These are phyloP conservation scores for Phaeosphaeriaceae sp. DNA, from an alignment of 2,329 filamentous ascomycete genomes.

Conservation along the genomic window DNA sequence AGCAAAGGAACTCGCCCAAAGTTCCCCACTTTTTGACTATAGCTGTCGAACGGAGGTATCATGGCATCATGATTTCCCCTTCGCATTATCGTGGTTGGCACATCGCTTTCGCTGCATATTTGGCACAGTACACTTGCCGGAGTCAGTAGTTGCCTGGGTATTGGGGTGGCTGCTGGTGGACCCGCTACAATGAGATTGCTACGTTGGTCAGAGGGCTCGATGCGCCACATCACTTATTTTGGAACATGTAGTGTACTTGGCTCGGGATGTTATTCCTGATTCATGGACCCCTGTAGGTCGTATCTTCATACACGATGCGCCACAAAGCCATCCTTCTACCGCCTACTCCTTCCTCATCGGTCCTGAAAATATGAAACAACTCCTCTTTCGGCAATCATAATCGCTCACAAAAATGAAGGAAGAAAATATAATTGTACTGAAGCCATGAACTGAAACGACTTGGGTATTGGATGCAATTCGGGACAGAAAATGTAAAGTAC, in stretches of 20 bases:
- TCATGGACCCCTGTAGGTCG: constrained; percentile 28
- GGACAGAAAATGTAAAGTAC: constrained; percentile 17
- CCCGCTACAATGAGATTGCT: constrained; percentile 8
- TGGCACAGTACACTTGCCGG: no score
- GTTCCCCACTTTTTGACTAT: constrained; percentile 1
- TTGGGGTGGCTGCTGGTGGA: neutral
- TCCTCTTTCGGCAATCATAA: constrained; percentile 20
- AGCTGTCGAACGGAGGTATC: constrained; percentile 1
- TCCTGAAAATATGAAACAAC: constrained; percentile 35
- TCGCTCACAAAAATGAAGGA: constrained; percentile 16
- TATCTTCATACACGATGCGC: constrained; percentile 32
- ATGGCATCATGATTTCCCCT: neutral
- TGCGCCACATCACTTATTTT: constrained; percentile 17
- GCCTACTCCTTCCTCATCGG: constrained; percentile 21
- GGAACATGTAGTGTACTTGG: constrained; percentile 8
- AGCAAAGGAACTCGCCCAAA: constrained; percentile 1
- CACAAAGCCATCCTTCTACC: constrained; percentile 28
- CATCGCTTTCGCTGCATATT: no score
- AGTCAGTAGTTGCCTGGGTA: no score
- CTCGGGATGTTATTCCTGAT: constrained; percentile 26
- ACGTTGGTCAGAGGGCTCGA: neutral
- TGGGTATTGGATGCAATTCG: constrained; percentile 38
- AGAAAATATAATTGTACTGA: constrained; percentile 23
- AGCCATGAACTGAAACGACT: constrained; percentile 21
- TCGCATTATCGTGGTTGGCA: constrained; percentile 6